These are phyloP conservation scores for Talaromyces wortmannii DNA, from an alignment of 495 filamentous ascomycete species.

Conservation along the genomic window DNA sequence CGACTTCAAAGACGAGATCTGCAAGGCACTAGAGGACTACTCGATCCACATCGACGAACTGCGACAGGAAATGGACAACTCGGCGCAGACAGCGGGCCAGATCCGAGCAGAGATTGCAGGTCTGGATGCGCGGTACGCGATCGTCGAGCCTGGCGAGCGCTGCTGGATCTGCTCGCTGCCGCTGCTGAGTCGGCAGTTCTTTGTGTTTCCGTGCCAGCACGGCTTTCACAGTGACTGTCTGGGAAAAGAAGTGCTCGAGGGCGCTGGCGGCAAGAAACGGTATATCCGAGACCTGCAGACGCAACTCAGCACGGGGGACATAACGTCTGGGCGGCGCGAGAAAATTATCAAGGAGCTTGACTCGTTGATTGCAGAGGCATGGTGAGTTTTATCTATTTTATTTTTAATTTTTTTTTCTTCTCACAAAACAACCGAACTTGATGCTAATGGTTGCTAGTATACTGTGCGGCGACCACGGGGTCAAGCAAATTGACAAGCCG, in stretches of 20 bases:
- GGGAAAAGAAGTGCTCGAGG: constrained; percentile 72
- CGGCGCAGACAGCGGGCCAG: constrained; percentile 74
- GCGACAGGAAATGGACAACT: constrained; percentile 95
- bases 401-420: not conserved
- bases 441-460: constrained; percentile 37
- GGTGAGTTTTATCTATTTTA: constrained; percentile 44
- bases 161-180: constrained; percentile 85
- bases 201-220: constrained; percentile 97
- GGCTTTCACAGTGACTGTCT: constrained; percentile 94
- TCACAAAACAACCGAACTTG: not conserved
- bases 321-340: constrained; percentile 61
- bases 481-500: constrained; percentile 86
- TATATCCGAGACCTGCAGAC: constrained; percentile 80
- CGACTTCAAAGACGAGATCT: constrained; percentile 98
- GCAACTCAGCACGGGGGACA: constrained; percentile 65
- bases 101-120: constrained; percentile 81
- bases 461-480: constrained; percentile 87
- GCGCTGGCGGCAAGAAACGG: constrained; percentile 63
- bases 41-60: constrained; percentile 79
- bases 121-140: constrained; percentile 84
- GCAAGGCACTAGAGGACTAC: constrained; percentile 86
- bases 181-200: constrained; percentile 83
- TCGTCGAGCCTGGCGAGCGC: constrained; percentile 92
- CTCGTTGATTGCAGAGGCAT: constrained; percentile 71
- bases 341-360: constrained; percentile 84